These are phyloP conservation scores for Hymenoscyphus repandus DNA, from an alignment of 2,329 filamentous ascomycete species.

Conservation along the genomic window DNA sequence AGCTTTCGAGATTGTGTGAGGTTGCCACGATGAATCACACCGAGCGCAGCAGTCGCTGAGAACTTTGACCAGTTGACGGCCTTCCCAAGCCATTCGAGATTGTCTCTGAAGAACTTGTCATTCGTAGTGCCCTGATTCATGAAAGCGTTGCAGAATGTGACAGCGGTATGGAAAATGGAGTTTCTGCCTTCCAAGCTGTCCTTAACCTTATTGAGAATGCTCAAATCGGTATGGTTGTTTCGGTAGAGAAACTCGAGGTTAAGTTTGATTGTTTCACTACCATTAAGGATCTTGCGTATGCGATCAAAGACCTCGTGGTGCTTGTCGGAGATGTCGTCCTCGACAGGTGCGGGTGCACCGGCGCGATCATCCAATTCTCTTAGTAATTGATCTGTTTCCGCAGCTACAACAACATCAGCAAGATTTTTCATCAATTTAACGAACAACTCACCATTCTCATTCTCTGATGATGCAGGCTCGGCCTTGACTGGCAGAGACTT, in stretches of 20 bases:
- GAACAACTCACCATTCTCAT: constrained; percentile 35
- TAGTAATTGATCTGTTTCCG: constrained; percentile 49
- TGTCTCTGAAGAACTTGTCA: constrained; percentile 97
- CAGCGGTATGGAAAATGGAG: constrained; percentile 96
- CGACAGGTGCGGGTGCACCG: constrained; percentile 22
- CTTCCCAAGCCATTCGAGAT: constrained; percentile 96
- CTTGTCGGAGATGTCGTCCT: constrained; percentile 39
- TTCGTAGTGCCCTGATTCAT: constrained; percentile 99
- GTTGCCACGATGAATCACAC: constrained; percentile 95
- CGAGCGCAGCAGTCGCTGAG: constrained; percentile 90
- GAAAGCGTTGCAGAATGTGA: constrained; percentile 96
- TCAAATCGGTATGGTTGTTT: constrained; percentile 88
- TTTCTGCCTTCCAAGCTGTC: constrained; percentile 94
- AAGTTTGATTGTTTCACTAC: constrained; percentile 87
- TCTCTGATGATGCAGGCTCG: constrained; percentile 37
- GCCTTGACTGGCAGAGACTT: constrained; percentile 63
- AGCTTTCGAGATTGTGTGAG: constrained; percentile 89
- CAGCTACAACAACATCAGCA: constrained; percentile 17
- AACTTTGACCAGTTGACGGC: constrained; percentile 99
- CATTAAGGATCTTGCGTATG: constrained; percentile 68
- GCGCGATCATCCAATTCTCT: constrained; percentile 43
- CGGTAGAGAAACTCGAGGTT: constrained; percentile 96
- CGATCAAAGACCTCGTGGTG: constrained; percentile 55
- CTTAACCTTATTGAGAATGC: constrained; percentile 91
- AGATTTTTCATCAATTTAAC: background rate